Conservation (phyloP, 2,329 filamentous ascomycete genomes). For the Colletotrichum plurivorum region DNA sequence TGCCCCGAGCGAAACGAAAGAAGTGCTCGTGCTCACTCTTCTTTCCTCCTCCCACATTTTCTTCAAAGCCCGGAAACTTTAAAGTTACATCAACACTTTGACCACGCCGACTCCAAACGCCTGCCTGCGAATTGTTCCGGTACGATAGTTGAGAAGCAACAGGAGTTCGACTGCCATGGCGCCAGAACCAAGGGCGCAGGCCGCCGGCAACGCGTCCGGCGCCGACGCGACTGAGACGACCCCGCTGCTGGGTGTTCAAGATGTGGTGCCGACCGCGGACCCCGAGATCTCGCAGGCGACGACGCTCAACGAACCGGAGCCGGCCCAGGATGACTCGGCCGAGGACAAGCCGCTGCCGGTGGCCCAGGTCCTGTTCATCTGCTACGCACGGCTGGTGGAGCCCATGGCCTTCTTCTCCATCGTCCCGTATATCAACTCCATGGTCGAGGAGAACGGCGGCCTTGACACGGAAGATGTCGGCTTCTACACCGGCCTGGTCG, state of each 20-base stretch:
- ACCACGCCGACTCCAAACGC: no score
- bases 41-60: neutral
- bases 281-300: slow-evolving; percentile 28
- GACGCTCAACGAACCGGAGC: slow-evolving; percentile 15
- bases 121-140: no score
- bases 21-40: neutral
- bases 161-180: slow-evolving; percentile 8
- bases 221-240: slow-evolving; percentile 26
- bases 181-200: neutral
- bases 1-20: neutral
- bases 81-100: neutral
- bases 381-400: slow-evolving; percentile 80
- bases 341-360: slow-evolving; percentile 29
- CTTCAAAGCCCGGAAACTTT: neutral
- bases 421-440: slow-evolving; percentile 84
- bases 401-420: slow-evolving; percentile 88
- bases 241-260: slow-evolving; percentile 19
- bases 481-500: slow-evolving; percentile 84
- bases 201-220: neutral
- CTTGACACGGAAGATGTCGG: slow-evolving; percentile 78
- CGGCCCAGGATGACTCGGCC: slow-evolving; percentile 1
- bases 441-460: slow-evolving; percentile 77
- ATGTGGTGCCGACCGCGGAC: slow-evolving; percentile 30
- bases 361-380: slow-evolving; percentile 79
- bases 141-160: neutral